Percentiles rank a stretch among this genome's conserved stretches.
These are phyloP conservation scores for Saccharomyces uvarum DNA, from an alignment of 1,139 yeast species.

Conservation along the genomic window DNA sequence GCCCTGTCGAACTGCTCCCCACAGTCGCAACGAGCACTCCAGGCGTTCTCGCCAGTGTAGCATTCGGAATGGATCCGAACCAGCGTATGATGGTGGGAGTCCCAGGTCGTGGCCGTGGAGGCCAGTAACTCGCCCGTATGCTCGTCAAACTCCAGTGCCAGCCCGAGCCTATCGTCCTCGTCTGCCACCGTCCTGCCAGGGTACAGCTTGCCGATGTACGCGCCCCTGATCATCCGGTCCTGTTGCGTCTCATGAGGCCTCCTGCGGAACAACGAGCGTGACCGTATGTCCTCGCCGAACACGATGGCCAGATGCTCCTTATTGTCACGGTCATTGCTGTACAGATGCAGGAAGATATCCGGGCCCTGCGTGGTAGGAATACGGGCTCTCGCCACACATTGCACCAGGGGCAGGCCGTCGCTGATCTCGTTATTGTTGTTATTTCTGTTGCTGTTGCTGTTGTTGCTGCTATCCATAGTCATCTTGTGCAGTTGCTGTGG, in stretches of 20 bases:
- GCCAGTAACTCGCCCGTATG: slow-evolving; percentile 44
- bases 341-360: slow-evolving; percentile 84
- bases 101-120: slow-evolving; percentile 33
- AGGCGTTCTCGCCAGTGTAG: slow-evolving; percentile 97
- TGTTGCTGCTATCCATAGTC: neutral
- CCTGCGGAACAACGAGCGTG: slow-evolving; percentile 55
- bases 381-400: slow-evolving; percentile 81
- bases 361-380: slow-evolving; percentile 40
- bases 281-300: slow-evolving; percentile 85
- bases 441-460: neutral
- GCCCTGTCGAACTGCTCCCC: slow-evolving; percentile 99
- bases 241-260: slow-evolving; percentile 73
- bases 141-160: slow-evolving; percentile 41
- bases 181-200: slow-evolving; percentile 79
- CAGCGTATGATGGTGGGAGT: slow-evolving; percentile 36
- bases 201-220: slow-evolving; percentile 78
- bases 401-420: slow-evolving; percentile 54
- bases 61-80: slow-evolving; percentile 93
- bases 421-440: slow-evolving; percentile 2
- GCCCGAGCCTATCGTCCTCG: slow-evolving; percentile 41
- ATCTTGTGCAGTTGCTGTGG: neutral
- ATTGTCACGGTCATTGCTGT: slow-evolving; percentile 74
- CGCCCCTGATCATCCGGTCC: slow-evolving; percentile 95
- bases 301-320: slow-evolving; percentile 97
- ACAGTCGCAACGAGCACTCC: slow-evolving; percentile 98